These are phyloP conservation scores for Rauvolfia tetraphylla DNA, from an alignment of 257 asterid genomes.

Conservation along the genomic window DNA sequence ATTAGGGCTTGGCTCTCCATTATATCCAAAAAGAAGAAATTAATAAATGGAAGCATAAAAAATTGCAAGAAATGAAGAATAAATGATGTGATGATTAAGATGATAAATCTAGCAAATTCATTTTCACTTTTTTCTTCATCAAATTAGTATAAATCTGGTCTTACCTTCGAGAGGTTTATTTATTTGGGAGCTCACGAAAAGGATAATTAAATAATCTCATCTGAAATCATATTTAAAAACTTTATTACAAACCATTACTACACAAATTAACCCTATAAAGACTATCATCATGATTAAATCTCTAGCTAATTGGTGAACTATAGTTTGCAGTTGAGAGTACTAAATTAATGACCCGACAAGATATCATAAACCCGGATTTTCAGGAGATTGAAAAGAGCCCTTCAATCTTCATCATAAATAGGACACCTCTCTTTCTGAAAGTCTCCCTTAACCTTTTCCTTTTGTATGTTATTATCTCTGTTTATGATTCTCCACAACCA, in stretches of 20 bases:
- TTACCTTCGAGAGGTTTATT: no score
- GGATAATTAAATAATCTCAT: neutral
- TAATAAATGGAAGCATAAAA: no score
- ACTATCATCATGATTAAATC: neutral
- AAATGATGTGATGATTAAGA: no score
- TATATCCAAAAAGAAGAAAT: no score
- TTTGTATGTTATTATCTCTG: slow-evolving; percentile 23
- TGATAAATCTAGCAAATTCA: no score
- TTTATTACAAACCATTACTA: no score
- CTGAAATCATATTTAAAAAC: no score
- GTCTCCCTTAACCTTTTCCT: slow-evolving; percentile 23
- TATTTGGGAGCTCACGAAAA: no score
- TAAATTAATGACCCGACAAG: slow-evolving; percentile 27
- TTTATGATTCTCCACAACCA: slow-evolving; percentile 21
- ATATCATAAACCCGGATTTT: slow-evolving; percentile 37
- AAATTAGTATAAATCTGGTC: no score
- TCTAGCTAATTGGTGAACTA: neutral
- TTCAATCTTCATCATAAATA: neutral
- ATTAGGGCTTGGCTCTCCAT: no score
- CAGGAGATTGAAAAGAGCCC: slow-evolving; percentile 24
- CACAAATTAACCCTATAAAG: neutral
- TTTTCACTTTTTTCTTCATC: no score
- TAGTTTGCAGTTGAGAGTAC: neutral
- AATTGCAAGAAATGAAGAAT: no score
- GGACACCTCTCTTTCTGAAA: neutral